A percentile compares a stretch with the other conserved stretches of the same genome.
phyloP scores from a whole-genome alignment of 75 land plant species.

The Cupressus sempervirens region DNA sequence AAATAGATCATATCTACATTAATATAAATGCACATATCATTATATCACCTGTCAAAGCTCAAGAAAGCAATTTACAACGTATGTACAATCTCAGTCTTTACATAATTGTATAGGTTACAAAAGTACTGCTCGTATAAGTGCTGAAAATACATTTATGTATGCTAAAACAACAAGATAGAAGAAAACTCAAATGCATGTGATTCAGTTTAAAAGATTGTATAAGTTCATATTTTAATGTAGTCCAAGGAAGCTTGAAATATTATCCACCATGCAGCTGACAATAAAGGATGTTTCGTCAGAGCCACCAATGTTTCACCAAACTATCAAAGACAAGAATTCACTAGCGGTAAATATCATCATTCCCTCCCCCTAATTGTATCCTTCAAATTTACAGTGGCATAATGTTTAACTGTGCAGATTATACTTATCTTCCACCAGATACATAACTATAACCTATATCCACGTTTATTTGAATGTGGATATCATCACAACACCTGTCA shows the following conservation, averaged over 20 bases:
- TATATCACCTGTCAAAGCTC: not conserved
- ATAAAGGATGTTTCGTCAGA: not conserved
- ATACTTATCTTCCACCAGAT: not conserved
- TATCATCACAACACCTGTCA: not conserved
- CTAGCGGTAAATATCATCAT: too few species aligned
- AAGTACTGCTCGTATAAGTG: not conserved
- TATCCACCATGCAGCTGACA: not conserved
- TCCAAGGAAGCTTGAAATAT: not conserved
- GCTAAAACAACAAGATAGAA: not conserved
- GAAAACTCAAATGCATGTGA: not conserved
- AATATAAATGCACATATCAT: not conserved
- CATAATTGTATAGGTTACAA: not conserved
- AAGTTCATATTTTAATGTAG: not conserved
- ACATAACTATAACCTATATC: not conserved
- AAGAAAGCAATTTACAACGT: not conserved
- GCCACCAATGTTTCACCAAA: not conserved
- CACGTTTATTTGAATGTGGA: not conserved
- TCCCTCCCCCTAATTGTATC: too few species aligned
- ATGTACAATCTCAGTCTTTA: not conserved
- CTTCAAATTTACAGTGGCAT: not conserved
- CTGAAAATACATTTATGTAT: not conserved
- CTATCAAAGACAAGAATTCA: not conserved
- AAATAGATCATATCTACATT: not conserved
- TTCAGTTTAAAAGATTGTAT: not conserved
- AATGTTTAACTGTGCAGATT: not conserved